Evolutionary conservation across 1,139 yeast genomes (phyloP).

Genomic region (Debaryomyces robertsiae): DNA sequence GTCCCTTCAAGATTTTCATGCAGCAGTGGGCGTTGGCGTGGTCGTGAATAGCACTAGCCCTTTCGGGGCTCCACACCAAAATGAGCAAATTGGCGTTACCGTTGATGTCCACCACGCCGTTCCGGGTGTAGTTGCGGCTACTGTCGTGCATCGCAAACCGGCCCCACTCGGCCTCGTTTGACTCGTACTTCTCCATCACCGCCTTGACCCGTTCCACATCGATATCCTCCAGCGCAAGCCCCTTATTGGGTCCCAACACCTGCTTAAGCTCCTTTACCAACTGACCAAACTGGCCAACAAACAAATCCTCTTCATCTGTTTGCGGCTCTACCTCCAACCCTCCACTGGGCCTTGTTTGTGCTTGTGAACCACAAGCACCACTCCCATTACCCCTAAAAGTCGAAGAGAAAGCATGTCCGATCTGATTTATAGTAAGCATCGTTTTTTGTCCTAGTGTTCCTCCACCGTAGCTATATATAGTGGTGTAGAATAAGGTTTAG

Average conservation of each 20-base stretch:
- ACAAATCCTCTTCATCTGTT: constrained; percentile 9
- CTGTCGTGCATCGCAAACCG: constrained; percentile 59
- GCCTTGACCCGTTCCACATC: constrained; percentile 51
- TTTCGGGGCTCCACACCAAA: constrained; percentile 74
- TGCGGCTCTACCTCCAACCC: not conserved
- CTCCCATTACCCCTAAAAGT: not conserved
- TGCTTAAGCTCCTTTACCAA: constrained; percentile 34
- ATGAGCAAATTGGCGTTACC: constrained; percentile 69
- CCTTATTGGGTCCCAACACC: constrained; percentile 39
- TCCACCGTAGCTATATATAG: not conserved
- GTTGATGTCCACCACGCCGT: constrained; percentile 68
- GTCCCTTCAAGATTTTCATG: constrained; percentile 66
- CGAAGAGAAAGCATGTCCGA: not conserved
- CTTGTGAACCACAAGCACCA: constrained; percentile 3
- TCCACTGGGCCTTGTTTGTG: not conserved
- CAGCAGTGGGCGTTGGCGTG: constrained; percentile 77
- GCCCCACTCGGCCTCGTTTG: constrained; percentile 59
- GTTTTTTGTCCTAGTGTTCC: not conserved
- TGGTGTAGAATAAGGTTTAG: not conserved
- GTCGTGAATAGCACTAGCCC: constrained; percentile 69
- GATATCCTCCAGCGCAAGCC: constrained; percentile 52
- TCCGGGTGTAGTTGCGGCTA: constrained; percentile 54
- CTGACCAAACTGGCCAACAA: constrained; percentile 29
- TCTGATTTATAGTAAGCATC: not conserved
- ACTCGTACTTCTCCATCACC: constrained; percentile 51